These are phyloP conservation scores for Dactylellina sp. DNA, from an alignment of 2,329 filamentous ascomycete genomes.

Conservation along the genomic window DNA sequence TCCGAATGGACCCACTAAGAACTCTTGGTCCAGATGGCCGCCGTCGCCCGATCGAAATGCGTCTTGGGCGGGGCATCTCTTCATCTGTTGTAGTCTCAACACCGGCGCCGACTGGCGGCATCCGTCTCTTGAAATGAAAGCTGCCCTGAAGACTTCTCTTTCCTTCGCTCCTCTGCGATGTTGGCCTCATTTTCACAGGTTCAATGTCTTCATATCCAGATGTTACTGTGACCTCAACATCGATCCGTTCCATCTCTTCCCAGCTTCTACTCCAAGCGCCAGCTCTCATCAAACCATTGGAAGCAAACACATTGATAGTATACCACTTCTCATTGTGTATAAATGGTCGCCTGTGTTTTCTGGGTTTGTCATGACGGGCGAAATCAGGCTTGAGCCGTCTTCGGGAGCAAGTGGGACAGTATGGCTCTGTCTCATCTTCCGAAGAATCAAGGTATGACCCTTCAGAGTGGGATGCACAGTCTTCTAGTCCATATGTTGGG, in stretches of 20 bases:
- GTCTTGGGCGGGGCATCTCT: conserved; percentile 46
- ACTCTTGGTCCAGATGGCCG: conserved; percentile 35
- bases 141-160: conserved; percentile 38
- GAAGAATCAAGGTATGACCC: conserved; percentile 63
- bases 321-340: conserved; percentile 69
- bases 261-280: conserved; percentile 94
- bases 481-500: conserved; percentile 65
- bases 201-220: conserved; percentile 51
- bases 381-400: conserved; percentile 66
- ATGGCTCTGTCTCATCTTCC: conserved; percentile 61
- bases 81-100: conserved; percentile 51
- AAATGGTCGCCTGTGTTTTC: conserved; percentile 58
- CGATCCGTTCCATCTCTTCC: conserved; percentile 98
- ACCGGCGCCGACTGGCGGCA: conserved; percentile 30
- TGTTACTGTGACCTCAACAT: conserved; percentile 77
- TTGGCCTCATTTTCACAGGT: conserved; percentile 22
- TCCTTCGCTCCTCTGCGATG: conserved; percentile 41
- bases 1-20: conserved; percentile 33
- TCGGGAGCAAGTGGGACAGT: conserved; percentile 28
- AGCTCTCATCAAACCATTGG: conserved; percentile 91
- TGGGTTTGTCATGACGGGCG: conserved; percentile 68
- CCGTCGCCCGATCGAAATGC: conserved; percentile 21
- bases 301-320: conserved; percentile 88
- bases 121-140: conserved; percentile 49
- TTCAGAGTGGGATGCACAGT: conserved; percentile 63